Evolutionary conservation across 1,139 yeast species (phyloP).

Genomic region (Arxiozyma slooffiae): DNA sequence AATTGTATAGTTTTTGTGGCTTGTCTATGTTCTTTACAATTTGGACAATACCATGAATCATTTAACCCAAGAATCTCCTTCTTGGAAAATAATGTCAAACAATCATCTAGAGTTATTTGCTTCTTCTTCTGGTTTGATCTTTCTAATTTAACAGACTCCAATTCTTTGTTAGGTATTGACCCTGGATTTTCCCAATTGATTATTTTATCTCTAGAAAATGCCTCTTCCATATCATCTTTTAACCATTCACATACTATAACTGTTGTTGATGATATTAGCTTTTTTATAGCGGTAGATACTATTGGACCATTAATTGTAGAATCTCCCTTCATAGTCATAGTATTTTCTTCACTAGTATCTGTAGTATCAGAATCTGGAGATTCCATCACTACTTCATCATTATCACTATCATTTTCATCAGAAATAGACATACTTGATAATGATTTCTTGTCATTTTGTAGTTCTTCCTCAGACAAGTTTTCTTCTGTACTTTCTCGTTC

Average conservation of each 20-base stretch:
- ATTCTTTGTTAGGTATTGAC: constrained; percentile 42
- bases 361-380: neutral
- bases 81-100: constrained; percentile 63
- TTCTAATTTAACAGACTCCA: constrained; percentile 38
- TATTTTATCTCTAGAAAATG: constrained; percentile 41
- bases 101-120: constrained; percentile 60
- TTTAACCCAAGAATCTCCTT: constrained; percentile 82
- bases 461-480: neutral
- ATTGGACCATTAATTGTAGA: neutral
- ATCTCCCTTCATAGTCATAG: neutral
- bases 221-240: constrained; percentile 37
- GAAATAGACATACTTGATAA: neutral
- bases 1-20: constrained; percentile 87
- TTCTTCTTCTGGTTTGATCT: constrained; percentile 36
- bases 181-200: constrained; percentile 49
- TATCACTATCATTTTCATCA: neutral
- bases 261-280: constrained; percentile 31
- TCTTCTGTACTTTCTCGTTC: neutral
- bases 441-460: neutral
- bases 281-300: neutral
- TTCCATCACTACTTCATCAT: neutral
- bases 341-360: neutral
- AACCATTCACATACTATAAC: constrained; percentile 72
- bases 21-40: constrained; percentile 77
- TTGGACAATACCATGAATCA: constrained; percentile 91